phyloP scores from a whole-genome alignment of 2,329 filamentous ascomycete species.

The Pseudogymnoascus sp. region DNA sequence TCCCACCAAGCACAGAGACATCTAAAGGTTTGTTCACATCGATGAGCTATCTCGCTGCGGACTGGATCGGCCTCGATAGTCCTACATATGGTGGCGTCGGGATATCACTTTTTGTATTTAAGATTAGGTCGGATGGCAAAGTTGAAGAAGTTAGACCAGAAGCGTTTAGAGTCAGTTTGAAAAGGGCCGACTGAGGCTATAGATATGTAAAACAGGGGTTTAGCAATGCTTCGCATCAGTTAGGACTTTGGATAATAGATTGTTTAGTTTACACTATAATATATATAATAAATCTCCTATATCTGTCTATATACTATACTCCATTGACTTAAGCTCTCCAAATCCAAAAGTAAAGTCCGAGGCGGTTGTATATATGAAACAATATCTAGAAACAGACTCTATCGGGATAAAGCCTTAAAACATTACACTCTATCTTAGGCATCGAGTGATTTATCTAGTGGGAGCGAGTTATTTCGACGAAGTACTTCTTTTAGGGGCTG shows the following conservation, averaged over 20 bases:
- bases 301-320: too few relatives aligned
- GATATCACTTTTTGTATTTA: not conserved
- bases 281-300: not conserved
- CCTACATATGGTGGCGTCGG: slow-evolving; percentile 6
- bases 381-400: not conserved
- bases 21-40: not conserved
- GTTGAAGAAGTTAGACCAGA: slow-evolving; percentile 1
- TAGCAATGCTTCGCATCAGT: not conserved
- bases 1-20: not conserved
- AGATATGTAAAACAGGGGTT: not conserved
- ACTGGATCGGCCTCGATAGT: not conserved
- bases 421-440: not conserved
- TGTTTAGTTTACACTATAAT: not conserved
- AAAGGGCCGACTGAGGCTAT: not conserved
- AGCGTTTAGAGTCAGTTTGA: not conserved
- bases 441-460: too few relatives aligned
- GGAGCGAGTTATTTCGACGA: too few relatives aligned
- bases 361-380: not conserved
- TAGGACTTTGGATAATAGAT: not conserved
- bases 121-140: not conserved
- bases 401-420: not conserved
- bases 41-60: not conserved
- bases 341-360: not conserved
- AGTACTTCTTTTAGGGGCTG: not conserved
- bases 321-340: too few relatives aligned